A percentile compares a stretch with the other conserved stretches of the same genome.
These are phyloP conservation scores for Picea sitchensis DNA, from an alignment of 75 land plant genomes.

Conservation along the genomic window DNA sequence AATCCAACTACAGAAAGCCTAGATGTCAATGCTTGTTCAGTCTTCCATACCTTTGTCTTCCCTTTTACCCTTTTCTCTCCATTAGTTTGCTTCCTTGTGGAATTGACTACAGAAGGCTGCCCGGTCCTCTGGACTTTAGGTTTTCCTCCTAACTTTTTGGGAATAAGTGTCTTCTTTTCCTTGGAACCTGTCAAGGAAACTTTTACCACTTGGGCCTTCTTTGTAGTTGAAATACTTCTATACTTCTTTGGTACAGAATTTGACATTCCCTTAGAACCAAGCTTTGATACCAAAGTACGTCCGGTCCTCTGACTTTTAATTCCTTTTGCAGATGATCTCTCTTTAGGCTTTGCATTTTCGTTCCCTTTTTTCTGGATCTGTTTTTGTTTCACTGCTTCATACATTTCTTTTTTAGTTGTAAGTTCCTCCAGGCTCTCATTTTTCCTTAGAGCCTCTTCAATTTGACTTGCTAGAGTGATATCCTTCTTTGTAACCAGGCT, in stretches of 20 bases:
- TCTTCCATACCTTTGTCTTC: constrained; percentile 1
- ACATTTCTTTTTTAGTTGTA: constrained; percentile 13
- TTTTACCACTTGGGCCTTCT: background rate
- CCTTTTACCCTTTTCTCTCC: background rate
- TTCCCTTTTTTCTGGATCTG: constrained; percentile 21
- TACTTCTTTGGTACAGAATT: background rate
- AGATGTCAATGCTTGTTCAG: constrained; percentile 4
- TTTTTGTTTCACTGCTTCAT: constrained; percentile 22
- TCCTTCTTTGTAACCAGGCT: constrained; percentile 90
- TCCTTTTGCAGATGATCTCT: constrained; percentile 2
- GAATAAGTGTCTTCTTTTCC: background rate
- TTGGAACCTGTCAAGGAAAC: background rate
- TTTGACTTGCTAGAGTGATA: constrained; percentile 49
- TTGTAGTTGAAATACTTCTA: background rate
- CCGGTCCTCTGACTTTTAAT: constrained; percentile 12
- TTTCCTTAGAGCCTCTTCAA: constrained; percentile 87
- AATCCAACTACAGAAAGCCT: constrained; percentile 7
- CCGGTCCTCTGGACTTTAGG: constrained; percentile 1
- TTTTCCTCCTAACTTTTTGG: background rate
- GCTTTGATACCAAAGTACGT: background rate
- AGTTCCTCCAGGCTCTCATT: constrained; percentile 85
- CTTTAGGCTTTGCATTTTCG: constrained; percentile 12
- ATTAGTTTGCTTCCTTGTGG: constrained; percentile 14
- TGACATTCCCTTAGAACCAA: background rate
- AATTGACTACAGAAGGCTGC: background rate